phyloP scores from a whole-genome alignment of 805 yeast genomes.

The Cyberlindnera euphorbiiphila region DNA sequence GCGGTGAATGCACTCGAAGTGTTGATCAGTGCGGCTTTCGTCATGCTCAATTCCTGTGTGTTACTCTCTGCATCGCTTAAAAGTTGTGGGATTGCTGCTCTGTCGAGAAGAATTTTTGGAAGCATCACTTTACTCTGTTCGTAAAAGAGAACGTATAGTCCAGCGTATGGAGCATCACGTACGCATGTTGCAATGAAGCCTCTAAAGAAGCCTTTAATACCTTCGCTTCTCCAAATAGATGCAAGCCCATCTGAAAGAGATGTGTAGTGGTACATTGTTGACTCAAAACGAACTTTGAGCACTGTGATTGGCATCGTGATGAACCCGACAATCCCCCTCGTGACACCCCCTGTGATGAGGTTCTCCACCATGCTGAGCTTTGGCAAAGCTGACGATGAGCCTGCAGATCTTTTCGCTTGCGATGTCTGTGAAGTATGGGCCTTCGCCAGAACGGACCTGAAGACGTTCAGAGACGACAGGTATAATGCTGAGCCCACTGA shows the following conservation, averaged over 20 bases:
- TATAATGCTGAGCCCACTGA: constrained; percentile 89
- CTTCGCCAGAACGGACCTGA: constrained; percentile 50
- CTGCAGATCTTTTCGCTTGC: constrained; percentile 1
- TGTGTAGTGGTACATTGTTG: constrained; percentile 66
- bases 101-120: constrained; percentile 34
- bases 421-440: constrained; percentile 10
- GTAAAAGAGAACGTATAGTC: constrained; percentile 80
- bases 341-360: constrained; percentile 68
- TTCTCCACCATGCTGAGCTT: constrained; percentile 67
- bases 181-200: constrained; percentile 86
- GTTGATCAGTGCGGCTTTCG: constrained; percentile 57
- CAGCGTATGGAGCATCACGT: constrained; percentile 96
- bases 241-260: constrained; percentile 58
- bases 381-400: constrained; percentile 52
- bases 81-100: not conserved
- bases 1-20: constrained; percentile 73
- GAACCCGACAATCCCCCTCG: constrained; percentile 79
- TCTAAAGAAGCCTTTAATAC: constrained; percentile 69
- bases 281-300: constrained; percentile 84
- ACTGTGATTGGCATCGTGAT: constrained; percentile 94
- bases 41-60: constrained; percentile 24
- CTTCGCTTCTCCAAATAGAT: constrained; percentile 50
- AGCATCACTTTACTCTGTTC: constrained; percentile 63
- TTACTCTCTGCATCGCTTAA: constrained; percentile 14
- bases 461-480: constrained; percentile 62